Percentiles rank a stretch among this genome's conserved stretches.
Evolutionary conservation across 139 green algal species (phyloP).

Genomic region (Tetraselmis striata): DNA sequence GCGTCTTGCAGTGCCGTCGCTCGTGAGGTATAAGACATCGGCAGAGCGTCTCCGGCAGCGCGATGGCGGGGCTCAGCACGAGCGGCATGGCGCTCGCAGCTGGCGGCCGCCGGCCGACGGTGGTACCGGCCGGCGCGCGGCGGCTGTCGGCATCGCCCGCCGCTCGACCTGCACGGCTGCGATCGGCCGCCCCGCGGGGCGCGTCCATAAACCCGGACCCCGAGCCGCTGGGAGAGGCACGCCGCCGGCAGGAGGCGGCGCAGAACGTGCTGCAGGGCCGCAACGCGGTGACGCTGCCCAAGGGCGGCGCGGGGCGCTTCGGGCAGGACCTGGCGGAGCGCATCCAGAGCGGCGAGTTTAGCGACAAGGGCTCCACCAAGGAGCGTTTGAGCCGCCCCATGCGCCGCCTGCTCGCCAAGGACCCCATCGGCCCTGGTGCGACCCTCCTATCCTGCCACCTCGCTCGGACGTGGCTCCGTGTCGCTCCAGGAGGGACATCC

Average conservation of each 20-base stretch:
- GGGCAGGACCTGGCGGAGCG: conserved; percentile 30
- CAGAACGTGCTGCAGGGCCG: neutral
- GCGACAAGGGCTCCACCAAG: conserved; percentile 62
- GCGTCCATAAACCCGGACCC: neutral
- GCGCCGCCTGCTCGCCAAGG: conserved; percentile 59
- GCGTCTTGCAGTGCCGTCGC: too few relatives aligned
- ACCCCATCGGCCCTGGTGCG: conserved; percentile 55
- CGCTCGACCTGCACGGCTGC: too few relatives aligned
- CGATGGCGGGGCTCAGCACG: too few relatives aligned
- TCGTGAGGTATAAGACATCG: too few relatives aligned
- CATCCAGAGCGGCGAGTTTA: conserved; percentile 70
- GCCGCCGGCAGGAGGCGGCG: neutral
- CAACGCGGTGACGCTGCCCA: neutral
- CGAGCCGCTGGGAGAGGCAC: neutral
- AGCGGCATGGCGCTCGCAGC: too few relatives aligned
- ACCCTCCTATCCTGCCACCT: neutral
- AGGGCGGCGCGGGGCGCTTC: neutral
- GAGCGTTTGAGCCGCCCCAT: conserved; percentile 63
- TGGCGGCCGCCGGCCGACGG: too few relatives aligned
- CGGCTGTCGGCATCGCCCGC: too few relatives aligned
- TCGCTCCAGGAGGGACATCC: too few relatives aligned
- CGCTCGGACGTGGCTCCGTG: neutral
- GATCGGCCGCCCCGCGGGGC: too few relatives aligned
- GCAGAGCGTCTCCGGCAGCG: too few relatives aligned
- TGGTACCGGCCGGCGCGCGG: too few relatives aligned